Base-by-base conservation (phyloP, 73 alveolate genomes). In the Stentor coeruleus region DNA sequence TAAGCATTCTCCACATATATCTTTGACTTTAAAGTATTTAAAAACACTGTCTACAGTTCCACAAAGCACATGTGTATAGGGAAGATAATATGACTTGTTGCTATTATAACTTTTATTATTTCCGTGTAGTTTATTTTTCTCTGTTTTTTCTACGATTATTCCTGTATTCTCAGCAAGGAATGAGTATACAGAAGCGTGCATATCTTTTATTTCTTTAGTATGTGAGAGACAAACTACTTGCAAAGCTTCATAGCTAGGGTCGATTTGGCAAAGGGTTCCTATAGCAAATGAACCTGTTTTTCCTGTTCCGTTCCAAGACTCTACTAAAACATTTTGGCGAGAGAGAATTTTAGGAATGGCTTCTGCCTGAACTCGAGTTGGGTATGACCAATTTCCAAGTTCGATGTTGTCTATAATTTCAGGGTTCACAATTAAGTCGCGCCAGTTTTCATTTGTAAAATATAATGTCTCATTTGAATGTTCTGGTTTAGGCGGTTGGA, bases 271-370 rank as follows among this genome's bases (percentile, higher is more conserved):
- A 49, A 90, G 60, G n/a, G 93, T 58, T 33, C 93, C 88, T 3
- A 90, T 37, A 28, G 84, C 83, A 60, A 87, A 90, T 38, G 93
- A 91, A n/a, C 90, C 90, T 11, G 93, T 87, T 77, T 90, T 90
- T 1, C 96, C 96, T 40, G 93, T 96, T 20, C 99, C 99, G 77
- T 94, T 95, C 89, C 93, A 93, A 3, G 99, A 98, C 81, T 97
- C 82, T 35, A 97, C 99, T 26, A 96, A 86, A 72, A 96, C 87
- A 86, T 94, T 85, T 74, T 86, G 87, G 88, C 94, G 92, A 30
- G 83, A 81, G 66, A 94, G 81, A n/a, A 97, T 96, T 20, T 85
- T 87, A 2, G 99, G 99, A 57, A 96, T 91, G 86, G 95, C 92
- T 82, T 95, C 99, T 84, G 93, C 98, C 87, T 96, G 97, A 73